Base-by-base conservation (phyloP, 768 basidiomycete species). In the Lanmaoa rubissima region DNA sequence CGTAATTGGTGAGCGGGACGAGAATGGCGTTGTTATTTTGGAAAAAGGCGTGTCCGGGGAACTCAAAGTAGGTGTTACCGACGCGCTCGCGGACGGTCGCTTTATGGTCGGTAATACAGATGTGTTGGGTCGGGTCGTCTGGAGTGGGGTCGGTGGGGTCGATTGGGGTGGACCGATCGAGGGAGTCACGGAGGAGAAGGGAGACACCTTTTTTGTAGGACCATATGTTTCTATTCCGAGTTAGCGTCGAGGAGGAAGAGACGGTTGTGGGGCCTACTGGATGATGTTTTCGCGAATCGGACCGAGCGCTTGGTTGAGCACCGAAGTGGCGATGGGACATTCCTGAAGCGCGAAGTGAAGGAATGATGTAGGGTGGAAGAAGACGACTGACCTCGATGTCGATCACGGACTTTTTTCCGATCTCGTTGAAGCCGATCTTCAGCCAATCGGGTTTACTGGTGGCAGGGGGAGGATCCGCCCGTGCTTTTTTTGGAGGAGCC, bases 1-100 rank as follows among this genome's bases (percentile, higher is more conserved):
- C 93, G 74, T 95, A 92, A 57, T 82, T 69, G n/a, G 90, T 90
- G 49, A 99, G 80, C 0, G 92, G 86, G 7, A 85, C 79, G 31
- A 98, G 82, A 39, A 96, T 90, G 8, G 91, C 85, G 68, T 96
- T 95, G 81, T 99, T 99, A 78, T 98, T 98, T 69, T 99, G 96
- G 82, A 98, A 98, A 79, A 98, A 99, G 5, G 92, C 89, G 46
- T 89, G 86, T 7, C 87, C 91, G 21, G 79, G 82, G 73, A 92
- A 95, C 68, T 94, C 87, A 74, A 98, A 97, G 44, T 88, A 71
- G 69, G 78, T 84, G 59, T 82, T 74, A 10, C 92, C 94, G 26
- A 98, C 91, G 46, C 82, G 81, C 72, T 97, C 95, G 52, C 93
- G 88, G 1, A 96, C 85, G 11, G 78, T 84, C 13, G 78, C 83